A percentile compares a stretch with the other conserved stretches of the same genome.
Conservation (phyloP, 1,139 yeast species). For the Protomyces lactucae-debilis region DNA sequence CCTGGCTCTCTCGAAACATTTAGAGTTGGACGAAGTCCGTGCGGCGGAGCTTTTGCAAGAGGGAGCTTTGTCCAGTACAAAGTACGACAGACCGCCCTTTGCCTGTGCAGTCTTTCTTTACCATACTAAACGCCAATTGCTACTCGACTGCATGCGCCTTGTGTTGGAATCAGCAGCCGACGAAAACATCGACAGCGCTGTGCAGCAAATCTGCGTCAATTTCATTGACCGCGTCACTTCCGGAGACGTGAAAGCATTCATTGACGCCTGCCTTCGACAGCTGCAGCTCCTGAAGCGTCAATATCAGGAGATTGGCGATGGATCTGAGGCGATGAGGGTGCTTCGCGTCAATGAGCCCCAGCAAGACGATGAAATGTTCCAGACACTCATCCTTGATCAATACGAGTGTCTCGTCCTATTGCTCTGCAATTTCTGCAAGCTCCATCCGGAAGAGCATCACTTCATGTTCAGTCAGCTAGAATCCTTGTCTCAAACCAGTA, state of each 20-base stretch:
- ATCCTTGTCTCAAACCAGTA: neutral
- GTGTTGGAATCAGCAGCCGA: constrained; percentile 7
- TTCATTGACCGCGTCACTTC: neutral
- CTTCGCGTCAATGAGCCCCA: neutral
- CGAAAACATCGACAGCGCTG: neutral
- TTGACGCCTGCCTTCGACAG: neutral
- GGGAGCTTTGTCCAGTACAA: constrained; percentile 10
- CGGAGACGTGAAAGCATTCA: neutral
- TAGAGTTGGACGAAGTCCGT: constrained; percentile 20
- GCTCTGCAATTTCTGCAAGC: neutral
- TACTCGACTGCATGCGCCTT: constrained; percentile 8
- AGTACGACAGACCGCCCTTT: constrained; percentile 21
- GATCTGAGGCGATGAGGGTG: neutral
- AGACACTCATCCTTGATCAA: constrained; percentile 8
- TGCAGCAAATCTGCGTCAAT: neutral
- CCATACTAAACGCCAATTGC: constrained; percentile 2
- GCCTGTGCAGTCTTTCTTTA: constrained; percentile 13
- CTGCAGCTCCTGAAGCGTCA: neutral
- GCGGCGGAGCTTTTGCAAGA: constrained; percentile 20
- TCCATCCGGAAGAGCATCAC: neutral
- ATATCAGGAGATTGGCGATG: neutral
- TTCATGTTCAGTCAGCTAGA: neutral
- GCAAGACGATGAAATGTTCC: neutral
- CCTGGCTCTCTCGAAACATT: constrained; percentile 7
- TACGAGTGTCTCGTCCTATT: constrained; percentile 3